Conservation (phyloP, 2,329 filamentous ascomycete genomes). For the Colletotrichum tropicale region DNA sequence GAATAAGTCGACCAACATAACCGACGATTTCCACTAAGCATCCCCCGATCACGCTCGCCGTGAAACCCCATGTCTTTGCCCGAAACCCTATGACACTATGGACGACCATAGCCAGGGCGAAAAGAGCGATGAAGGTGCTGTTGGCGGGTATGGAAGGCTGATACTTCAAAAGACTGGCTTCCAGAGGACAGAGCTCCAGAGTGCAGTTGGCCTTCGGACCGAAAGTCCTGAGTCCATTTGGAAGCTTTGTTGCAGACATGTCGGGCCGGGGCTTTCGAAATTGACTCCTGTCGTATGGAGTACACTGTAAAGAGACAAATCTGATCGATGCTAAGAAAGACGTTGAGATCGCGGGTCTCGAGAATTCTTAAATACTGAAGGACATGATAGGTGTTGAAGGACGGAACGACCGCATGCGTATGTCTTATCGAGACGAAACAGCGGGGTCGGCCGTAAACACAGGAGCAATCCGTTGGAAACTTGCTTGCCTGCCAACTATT, state of each 20-base stretch:
- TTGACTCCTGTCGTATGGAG: not conserved
- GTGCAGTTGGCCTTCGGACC: conserved; percentile 50
- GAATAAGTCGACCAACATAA: conserved; percentile 62
- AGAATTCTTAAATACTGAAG: not conserved
- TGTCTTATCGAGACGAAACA: not conserved
- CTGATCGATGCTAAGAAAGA: not conserved
- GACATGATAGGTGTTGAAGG: not conserved
- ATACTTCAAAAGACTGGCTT: conserved; percentile 45
- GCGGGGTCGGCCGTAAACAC: not conserved
- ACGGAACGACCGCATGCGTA: not conserved
- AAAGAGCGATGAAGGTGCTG: conserved; percentile 40
- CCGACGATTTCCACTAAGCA: conserved; percentile 63
- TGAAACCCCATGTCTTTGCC: conserved; percentile 48
- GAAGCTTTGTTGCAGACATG: conserved; percentile 5
- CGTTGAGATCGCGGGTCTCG: not conserved
- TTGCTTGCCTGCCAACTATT: not conserved
- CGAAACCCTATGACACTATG: conserved; percentile 46
- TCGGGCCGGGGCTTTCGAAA: not conserved
- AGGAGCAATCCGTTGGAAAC: not conserved
- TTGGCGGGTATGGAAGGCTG: conserved; percentile 41
- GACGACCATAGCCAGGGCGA: conserved; percentile 44
- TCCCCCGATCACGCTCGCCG: conserved; percentile 56
- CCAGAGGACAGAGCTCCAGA: conserved; percentile 46
- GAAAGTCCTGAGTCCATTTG: conserved; percentile 31
- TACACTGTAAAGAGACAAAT: not conserved